phyloP scores from a whole-genome alignment of 257 asterid species.

The Capsicum chinense region DNA sequence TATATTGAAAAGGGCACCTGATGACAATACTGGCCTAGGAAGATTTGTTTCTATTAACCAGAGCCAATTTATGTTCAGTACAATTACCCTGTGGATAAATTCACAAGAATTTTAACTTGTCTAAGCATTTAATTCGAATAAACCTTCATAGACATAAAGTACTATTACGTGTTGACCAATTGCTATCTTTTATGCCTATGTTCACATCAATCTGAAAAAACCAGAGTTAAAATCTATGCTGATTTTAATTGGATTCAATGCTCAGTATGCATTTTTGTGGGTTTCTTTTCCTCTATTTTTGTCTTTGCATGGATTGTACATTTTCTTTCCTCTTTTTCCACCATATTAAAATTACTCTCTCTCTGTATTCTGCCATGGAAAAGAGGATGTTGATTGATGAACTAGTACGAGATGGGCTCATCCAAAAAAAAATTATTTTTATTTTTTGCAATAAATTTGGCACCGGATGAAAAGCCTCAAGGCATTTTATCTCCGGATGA shows the following conservation, averaged over 20 bases:
- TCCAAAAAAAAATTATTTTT: too few relatives aligned
- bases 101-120: neutral
- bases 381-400: too few relatives aligned
- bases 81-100: neutral
- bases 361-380: too few relatives aligned
- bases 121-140: constrained; percentile 24
- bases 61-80: neutral
- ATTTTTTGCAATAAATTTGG: too few relatives aligned
- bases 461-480: too few relatives aligned
- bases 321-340: neutral
- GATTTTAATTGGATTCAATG: constrained; percentile 25
- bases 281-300: neutral
- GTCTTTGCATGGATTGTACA: neutral
- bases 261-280: constrained; percentile 4
- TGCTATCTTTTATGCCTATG: neutral
- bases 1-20: neutral
- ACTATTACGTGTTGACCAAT: constrained; percentile 20
- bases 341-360: too few relatives aligned
- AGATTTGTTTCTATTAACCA: neutral
- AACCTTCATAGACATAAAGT: constrained; percentile 4
- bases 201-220: constrained; percentile 12
- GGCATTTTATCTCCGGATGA: too few relatives aligned
- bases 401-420: too few relatives aligned
- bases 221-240: constrained; percentile 5
- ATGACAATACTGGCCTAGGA: neutral